A percentile compares a stretch with the other conserved stretches of the same genome.
These are phyloP conservation scores for Geotrichum ghanense DNA, from an alignment of 805 yeast species.

Conservation along the genomic window DNA sequence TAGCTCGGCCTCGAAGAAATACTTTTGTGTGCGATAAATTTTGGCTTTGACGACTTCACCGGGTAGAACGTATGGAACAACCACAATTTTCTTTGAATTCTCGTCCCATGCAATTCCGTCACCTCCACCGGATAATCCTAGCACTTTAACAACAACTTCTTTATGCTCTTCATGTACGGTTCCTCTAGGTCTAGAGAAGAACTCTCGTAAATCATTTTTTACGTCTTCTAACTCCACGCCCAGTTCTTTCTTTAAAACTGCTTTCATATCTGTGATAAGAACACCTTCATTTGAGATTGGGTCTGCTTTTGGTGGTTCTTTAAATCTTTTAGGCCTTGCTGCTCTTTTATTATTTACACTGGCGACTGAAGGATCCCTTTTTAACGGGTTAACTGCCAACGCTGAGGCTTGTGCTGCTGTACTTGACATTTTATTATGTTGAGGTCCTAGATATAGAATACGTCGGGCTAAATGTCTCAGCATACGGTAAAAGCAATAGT, in stretches of 20 bases:
- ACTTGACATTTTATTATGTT: neutral
- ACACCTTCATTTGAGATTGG: conserved; percentile 76
- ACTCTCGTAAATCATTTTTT: conserved; percentile 51
- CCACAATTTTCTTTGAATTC: conserved; percentile 35
- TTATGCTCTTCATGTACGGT: conserved; percentile 36
- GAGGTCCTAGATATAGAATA: no score
- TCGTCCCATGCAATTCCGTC: conserved; percentile 40
- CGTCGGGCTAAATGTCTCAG: no score
- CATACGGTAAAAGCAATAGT: no score
- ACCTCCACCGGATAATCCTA: conserved; percentile 62
- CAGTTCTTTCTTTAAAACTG: conserved; percentile 34
- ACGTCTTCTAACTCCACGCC: conserved; percentile 36
- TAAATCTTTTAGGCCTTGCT: conserved; percentile 32
- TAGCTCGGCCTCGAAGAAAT: conserved; percentile 65
- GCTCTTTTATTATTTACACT: neutral
- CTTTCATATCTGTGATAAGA: conserved; percentile 59
- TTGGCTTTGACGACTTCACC: conserved; percentile 67
- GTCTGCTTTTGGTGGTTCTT: conserved; percentile 47
- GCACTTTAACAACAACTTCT: conserved; percentile 46
- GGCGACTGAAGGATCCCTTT: neutral
- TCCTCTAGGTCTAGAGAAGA: conserved; percentile 40
- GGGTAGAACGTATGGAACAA: conserved; percentile 80
- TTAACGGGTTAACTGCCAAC: neutral
- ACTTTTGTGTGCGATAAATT: conserved; percentile 69
- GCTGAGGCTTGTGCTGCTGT: neutral